These are phyloP conservation scores for Anthoceros angustus DNA, from an alignment of 225 moss, liverwort and hornwort genomes.

Conservation along the genomic window DNA sequence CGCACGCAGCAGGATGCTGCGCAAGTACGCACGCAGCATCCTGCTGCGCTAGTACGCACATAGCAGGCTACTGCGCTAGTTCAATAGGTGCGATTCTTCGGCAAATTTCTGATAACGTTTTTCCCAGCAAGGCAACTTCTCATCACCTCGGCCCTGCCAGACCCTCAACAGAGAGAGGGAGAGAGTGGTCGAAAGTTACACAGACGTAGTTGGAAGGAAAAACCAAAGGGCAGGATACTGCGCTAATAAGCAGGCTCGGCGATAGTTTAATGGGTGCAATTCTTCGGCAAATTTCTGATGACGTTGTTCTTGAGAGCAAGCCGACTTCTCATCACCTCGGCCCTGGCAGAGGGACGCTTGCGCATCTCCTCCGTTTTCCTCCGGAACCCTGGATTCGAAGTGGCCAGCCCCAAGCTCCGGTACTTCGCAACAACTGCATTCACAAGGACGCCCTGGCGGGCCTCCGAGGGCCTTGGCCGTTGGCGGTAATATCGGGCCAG, in stretches of 20 bases:
- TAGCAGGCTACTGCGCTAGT: too few relatives aligned
- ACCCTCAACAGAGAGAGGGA: too few relatives aligned
- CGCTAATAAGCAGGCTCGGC: too few relatives aligned
- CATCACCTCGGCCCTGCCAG: slow-evolving; percentile 42
- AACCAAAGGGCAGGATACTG: too few relatives aligned
- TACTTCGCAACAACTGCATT: slow-evolving; percentile 78
- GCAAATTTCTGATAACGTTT: slow-evolving; percentile 68
- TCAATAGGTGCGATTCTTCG: slow-evolving; percentile 25
- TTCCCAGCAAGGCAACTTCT: slow-evolving; percentile 65
- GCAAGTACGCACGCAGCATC: too few relatives aligned
- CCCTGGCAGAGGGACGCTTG: slow-evolving; percentile 55
- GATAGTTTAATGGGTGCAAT: slow-evolving; percentile 8
- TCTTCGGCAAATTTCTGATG: slow-evolving; percentile 66
- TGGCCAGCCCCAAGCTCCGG: slow-evolving; percentile 81
- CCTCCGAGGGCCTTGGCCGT: slow-evolving; percentile 61
- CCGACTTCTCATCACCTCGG: slow-evolving; percentile 58
- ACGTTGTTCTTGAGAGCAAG: slow-evolving; percentile 75
- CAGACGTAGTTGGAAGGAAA: too few relatives aligned
- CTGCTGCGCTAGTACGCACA: too few relatives aligned
- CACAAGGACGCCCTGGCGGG: slow-evolving; percentile 54
- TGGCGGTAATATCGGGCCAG: slow-evolving; percentile 77
- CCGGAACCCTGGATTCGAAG: slow-evolving; percentile 53
- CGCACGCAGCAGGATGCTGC: too few relatives aligned
- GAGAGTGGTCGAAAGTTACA: too few relatives aligned
- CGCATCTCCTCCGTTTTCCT: slow-evolving; percentile 60